These are phyloP conservation scores for Entomortierella parvispora DNA, from an alignment of 192 early-diverging fungal genomes.

Conservation along the genomic window DNA sequence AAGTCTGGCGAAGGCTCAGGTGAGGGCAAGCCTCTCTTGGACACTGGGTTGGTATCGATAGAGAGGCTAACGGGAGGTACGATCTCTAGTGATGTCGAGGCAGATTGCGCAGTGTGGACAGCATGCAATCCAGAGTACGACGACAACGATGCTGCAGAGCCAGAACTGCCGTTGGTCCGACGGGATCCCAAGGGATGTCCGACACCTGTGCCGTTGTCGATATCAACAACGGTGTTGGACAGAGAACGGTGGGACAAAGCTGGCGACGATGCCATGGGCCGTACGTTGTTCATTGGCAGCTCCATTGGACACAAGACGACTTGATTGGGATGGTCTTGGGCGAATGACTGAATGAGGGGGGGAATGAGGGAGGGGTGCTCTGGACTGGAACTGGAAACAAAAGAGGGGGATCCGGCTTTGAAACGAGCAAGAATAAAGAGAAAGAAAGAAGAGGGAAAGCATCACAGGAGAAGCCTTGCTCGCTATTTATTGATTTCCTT, in stretches of 20 bases:
- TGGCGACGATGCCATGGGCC: conserved; percentile 12
- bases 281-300: background rate
- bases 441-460: background rate
- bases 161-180: background rate
- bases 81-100: conserved; percentile 7
- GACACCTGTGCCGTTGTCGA: conserved; percentile 19
- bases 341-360: background rate
- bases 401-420: no score
- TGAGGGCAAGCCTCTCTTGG: conserved; percentile 5
- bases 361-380: background rate
- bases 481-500: no score
- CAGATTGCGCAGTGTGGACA: conserved; percentile 1
- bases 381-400: background rate
- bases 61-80: background rate
- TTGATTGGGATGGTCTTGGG: no score
- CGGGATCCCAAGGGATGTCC: background rate
- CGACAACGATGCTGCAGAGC: background rate
- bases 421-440: background rate
- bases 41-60: conserved; percentile 3
- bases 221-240: background rate
- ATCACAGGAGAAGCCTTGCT: no score
- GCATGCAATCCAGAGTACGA: background rate
- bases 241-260: conserved; percentile 19
- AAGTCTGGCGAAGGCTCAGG: conserved; percentile 35
- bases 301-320: background rate